phyloP scores from a whole-genome alignment of 2,329 filamentous ascomycete genomes.

The Aureobasidium pullulans region DNA sequence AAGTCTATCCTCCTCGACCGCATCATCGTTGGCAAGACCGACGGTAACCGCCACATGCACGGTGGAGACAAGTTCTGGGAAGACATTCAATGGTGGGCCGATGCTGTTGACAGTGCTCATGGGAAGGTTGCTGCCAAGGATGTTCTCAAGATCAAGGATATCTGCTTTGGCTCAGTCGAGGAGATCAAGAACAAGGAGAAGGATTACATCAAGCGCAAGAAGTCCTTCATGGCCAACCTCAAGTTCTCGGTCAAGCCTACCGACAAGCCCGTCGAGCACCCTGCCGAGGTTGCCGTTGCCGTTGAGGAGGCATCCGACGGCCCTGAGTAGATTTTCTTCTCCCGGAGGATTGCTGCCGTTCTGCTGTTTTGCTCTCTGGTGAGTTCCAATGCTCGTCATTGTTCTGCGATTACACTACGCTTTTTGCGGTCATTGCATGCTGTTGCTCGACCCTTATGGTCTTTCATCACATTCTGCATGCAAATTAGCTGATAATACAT shows the following conservation, averaged over 20 bases:
- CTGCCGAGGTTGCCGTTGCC: too few relatives aligned
- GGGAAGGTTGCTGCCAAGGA: not conserved
- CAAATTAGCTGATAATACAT: too few relatives aligned
- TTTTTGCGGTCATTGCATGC: too few relatives aligned
- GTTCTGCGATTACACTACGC: too few relatives aligned
- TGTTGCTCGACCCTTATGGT: too few relatives aligned
- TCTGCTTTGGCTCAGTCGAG: not conserved
- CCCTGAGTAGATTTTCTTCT: too few relatives aligned
- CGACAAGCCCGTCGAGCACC: too few relatives aligned
- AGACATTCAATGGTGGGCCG: not conserved
- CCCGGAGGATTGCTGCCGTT: too few relatives aligned
- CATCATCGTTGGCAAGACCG: not conserved
- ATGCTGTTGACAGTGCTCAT: not conserved
- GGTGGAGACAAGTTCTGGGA: not conserved
- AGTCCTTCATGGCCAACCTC: not conserved
- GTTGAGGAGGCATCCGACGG: too few relatives aligned
- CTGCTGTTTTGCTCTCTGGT: too few relatives aligned
- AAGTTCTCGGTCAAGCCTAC: not conserved
- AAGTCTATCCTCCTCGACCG: not conserved
- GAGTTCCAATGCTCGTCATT: too few relatives aligned
- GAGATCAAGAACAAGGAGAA: not conserved
- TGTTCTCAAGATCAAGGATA: not conserved
- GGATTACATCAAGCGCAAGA: not conserved
- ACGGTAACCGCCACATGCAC: not conserved
- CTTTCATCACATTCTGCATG: too few relatives aligned